Evolutionary conservation across 306 rosid species (phyloP).

Genomic region (Cicer pinnatifidum): DNA sequence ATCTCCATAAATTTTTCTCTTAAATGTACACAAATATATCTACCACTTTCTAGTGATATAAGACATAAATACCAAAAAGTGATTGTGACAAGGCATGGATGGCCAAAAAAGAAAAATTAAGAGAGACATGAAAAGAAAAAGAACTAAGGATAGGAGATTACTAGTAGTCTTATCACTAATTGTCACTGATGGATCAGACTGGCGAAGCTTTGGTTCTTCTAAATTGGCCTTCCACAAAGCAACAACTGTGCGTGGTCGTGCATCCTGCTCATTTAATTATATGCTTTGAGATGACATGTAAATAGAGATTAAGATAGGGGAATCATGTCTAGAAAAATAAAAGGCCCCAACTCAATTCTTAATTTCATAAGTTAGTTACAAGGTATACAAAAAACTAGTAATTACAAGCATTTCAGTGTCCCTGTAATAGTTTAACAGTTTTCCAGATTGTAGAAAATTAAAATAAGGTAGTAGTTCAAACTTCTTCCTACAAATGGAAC

Average conservation of each 20-base stretch:
- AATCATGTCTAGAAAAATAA: constrained; percentile 18
- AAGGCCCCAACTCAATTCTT: constrained; percentile 35
- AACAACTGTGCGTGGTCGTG: constrained; percentile 70
- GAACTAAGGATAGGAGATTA: constrained; percentile 52
- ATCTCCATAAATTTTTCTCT: not conserved
- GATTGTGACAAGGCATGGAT: constrained; percentile 7
- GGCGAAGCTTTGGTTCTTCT: constrained; percentile 77
- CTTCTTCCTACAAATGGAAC: constrained; percentile 25
- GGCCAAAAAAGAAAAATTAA: constrained; percentile 17
- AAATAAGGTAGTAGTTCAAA: constrained; percentile 16
- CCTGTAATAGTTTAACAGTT: constrained; percentile 7
- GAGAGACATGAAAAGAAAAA: constrained; percentile 18
- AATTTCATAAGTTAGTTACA: not conserved
- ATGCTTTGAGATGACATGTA: constrained; percentile 31
- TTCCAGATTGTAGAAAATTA: not conserved
- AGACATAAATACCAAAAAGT: constrained; percentile 42
- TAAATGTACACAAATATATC: constrained; percentile 11
- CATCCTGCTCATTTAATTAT: constrained; percentile 67
- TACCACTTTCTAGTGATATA: constrained; percentile 41
- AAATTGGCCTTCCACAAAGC: constrained; percentile 84
- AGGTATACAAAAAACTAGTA: constrained; percentile 27
- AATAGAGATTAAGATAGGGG: constrained; percentile 31
- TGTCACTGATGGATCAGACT: constrained; percentile 79
- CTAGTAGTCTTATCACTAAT: constrained; percentile 61
- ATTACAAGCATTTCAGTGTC: constrained; percentile 25